Evolutionary conservation across 192 early-diverging fungal species (phyloP), one percentile per base, ranked within the genome.

Genomic region (Jimgerdemannia lactiflua): DNA sequence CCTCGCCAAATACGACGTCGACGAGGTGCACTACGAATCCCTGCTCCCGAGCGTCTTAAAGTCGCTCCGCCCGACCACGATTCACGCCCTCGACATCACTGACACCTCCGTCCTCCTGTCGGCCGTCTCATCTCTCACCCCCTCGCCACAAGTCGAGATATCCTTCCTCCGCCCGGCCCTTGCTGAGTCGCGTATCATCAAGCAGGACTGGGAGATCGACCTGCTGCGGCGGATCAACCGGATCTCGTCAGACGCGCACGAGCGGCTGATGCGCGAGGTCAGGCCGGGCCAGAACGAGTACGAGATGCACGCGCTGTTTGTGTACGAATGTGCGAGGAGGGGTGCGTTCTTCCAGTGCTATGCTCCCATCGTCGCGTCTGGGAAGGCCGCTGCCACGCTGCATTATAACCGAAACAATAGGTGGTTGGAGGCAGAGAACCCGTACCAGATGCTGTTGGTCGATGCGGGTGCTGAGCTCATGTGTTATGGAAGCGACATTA

Each of bases 401-500:
- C 97, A 98, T 81, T 97, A 97, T 78, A 91, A 88, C 43, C 83
- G 90, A 72, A 96, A 96, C 76, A 88, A 91, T 75, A 88, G 81
- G 19, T 79, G 75, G 63, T 77, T 95, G 73, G 79, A 82, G 59
- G 69, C 74, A 11, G 79, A 76, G 8, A 73, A 80, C 17, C 67
- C 67, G 6, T 42, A 42, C 11, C 86, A 91, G 39, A 77, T 95
- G 74, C 85, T 98, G 19, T 80, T 98, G 71, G 88, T 97, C 7
- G 97, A 98, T 80, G 95, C 94, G 67, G 94, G 95, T 20, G 92
- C 91, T 74, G 93, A 96, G 72, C 82, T 77, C 67, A 75, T 90
- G 64, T 88, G 88, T 83, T 98, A 98, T 80, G 95, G 93, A 17
- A 91, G 90, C 17, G 97, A 98, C 74, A 94, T 98, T 78, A 98